Evolutionary conservation across 345 rosid genomes (phyloP), one percentile per base, ranked within the genome.

Genomic region (Eucalyptus cloeziana): DNA sequence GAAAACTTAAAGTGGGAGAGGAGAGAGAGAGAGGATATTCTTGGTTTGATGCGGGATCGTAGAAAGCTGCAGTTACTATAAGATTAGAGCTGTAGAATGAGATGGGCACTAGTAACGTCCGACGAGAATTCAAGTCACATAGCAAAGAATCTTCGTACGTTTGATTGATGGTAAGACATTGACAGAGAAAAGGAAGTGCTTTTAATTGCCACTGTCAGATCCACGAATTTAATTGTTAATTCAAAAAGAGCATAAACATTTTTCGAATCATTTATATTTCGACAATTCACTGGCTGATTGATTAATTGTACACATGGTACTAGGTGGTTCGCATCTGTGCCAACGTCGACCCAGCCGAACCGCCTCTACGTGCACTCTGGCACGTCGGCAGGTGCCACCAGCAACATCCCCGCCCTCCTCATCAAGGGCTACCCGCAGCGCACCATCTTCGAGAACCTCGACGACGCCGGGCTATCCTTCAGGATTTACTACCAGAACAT

Each of bases 251-350:
- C 9, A 31, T 31, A 16, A 31, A 16, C 22, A n/a, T 31, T 56
- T 24, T 31, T 3, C 10, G 9, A 17, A 69, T 8, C 45, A 37
- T 71, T 33, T 5, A 10, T 71, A 9, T 17, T 9, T 33, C 45
- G 0, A 33, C 3, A 69, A 3, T n/a, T 31, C 45, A n/a, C 3
- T 9, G 15, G 1, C 24, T 37, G 15, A 6, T 10, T 37, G 67
- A 3, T 17, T 50, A 30, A 47, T 37, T 40, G 14, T 5, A 49
- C 43, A 31, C 30, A 3, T 58, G 19, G 19, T 83, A 5, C 54
- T 4, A 90, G 99, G 94, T 97, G 99, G 99, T 97, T 97, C 76
- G 99, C 99, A 31, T 95, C 99, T 1, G 98, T 97, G 31, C 99
- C 99, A 15, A 47, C 99, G 44, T 97, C 98, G 3, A 96, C 99